Base-by-base conservation (phyloP, 1,284 basidiomycete species). In the Sporisorium graminicola region DNA sequence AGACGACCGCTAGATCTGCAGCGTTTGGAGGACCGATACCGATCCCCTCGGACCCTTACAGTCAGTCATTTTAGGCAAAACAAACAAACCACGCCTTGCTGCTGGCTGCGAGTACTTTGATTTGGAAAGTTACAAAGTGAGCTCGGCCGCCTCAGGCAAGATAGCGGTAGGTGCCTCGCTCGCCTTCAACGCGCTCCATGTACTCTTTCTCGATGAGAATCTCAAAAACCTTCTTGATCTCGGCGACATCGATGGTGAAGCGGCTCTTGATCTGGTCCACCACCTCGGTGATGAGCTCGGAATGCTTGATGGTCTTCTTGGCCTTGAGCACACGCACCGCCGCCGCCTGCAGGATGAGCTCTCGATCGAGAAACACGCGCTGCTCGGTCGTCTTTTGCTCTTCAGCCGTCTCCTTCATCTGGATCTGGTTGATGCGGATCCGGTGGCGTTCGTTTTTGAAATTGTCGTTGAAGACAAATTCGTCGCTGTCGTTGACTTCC, bases 361-460 rank as follows among this genome's bases (percentile, higher is more conserved):
- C 92, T 65, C 96, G 90, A 86, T 98, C 94, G 40, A 92, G 90
- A 68, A 95, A 92, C 46, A 98, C 94, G 44, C 92, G 90, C 18
- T 89, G 89, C 80, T 94, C 93, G 9, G 94, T 96, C 73, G 91
- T 90, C 75, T 90, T 90, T 27, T 92, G 91, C 87, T 98, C 96
- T 84, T 98, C 95, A 35, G 90, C 93, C 66, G 93, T 91, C 79
- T 95, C 92, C 83, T 95, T 94, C 51, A 92, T 92, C 86, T 98
- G 96, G 72, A 99, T 97, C 57, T 95, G 94, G 84, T 96, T 98
- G 87, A 99, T 96, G 86, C 94, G 93, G 52, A 99, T 90, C 79
- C 92, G 92, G 54, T 91, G 88, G 26, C 91, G 89, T 9, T 92
- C 89, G 82, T 96, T 93, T 46, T 91, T 90, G 86, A 98, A 97